Conservation (phyloP, 345 rosid species). For the Eucalyptus leucophloia region DNA sequence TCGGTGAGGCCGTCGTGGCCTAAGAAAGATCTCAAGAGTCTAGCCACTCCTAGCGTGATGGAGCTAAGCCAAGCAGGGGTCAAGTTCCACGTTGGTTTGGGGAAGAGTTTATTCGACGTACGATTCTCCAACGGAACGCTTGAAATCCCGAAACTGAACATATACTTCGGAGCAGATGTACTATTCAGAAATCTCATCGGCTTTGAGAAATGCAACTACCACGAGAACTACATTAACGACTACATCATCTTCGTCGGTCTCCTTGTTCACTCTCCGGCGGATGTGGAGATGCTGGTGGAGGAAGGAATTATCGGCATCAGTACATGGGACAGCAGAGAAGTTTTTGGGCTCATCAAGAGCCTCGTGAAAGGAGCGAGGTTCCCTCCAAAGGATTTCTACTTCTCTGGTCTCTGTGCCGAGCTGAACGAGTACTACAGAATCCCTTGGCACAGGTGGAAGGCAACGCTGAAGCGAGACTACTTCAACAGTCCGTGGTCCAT, state of each 20-base stretch:
- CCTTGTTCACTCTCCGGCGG: not conserved
- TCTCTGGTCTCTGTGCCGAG: not conserved
- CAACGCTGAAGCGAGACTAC: not conserved
- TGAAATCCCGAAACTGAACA: not conserved
- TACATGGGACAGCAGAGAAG: not conserved
- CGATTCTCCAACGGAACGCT: not conserved
- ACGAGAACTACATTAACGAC: not conserved
- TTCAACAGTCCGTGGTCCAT: slow-evolving; percentile 4
- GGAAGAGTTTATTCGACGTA: not conserved
- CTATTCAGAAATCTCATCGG: not conserved
- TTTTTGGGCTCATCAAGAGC: not conserved
- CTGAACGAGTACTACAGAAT: not conserved
- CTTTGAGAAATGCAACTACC: not conserved
- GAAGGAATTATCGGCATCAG: not conserved
- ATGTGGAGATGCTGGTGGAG: not conserved
- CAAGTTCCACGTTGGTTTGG: not conserved
- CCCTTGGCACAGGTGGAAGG: slow-evolving; percentile 1
- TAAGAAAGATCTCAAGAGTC: not conserved
- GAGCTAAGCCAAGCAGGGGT: not conserved
- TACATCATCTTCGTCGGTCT: not conserved
- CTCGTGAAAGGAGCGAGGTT: not conserved
- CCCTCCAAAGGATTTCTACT: not conserved
- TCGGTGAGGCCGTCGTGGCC: not conserved
- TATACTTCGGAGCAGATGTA: not conserved
- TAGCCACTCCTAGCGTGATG: not conserved